Evolutionary conservation across 768 basidiomycete genomes (phyloP).

Genomic region (Agrocybe pediades): DNA sequence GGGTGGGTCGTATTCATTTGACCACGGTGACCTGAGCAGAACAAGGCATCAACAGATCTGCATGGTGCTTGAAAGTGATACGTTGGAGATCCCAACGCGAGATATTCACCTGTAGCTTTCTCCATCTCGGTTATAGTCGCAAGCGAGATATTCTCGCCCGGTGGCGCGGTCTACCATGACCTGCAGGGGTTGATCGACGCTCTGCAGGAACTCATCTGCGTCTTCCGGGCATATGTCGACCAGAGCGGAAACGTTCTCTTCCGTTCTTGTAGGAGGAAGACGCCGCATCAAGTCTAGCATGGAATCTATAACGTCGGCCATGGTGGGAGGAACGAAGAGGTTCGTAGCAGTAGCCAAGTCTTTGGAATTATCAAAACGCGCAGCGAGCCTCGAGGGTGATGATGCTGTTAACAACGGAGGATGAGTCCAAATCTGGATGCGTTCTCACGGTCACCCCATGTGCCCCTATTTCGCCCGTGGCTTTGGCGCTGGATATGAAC

Average conservation of each 20-base stretch:
- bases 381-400: slow-evolving; percentile 5
- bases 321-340: slow-evolving; percentile 24
- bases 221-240: slow-evolving; percentile 87
- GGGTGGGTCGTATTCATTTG: slow-evolving; percentile 93
- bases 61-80: neutral
- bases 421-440: no score
- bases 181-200: slow-evolving; percentile 92
- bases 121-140: slow-evolving; percentile 92
- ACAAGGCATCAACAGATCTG: neutral
- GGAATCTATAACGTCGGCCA: slow-evolving; percentile 83
- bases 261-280: slow-evolving; percentile 87
- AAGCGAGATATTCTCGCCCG: slow-evolving; percentile 88
- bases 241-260: slow-evolving; percentile 84
- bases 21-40: slow-evolving; percentile 87
- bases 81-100: neutral
- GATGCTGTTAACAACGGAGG: slow-evolving; percentile 1
- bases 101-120: slow-evolving; percentile 79
- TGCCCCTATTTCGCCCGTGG: no score
- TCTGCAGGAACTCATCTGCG: slow-evolving; percentile 92
- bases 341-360: neutral
- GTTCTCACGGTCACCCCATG: no score
- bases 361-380: neutral
- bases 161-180: slow-evolving; percentile 77
- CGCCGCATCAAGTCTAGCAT: slow-evolving; percentile 97
- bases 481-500: no score